phyloP scores from a whole-genome alignment of 148 eudicot species.

The Amaranthus hypochondriacus region DNA sequence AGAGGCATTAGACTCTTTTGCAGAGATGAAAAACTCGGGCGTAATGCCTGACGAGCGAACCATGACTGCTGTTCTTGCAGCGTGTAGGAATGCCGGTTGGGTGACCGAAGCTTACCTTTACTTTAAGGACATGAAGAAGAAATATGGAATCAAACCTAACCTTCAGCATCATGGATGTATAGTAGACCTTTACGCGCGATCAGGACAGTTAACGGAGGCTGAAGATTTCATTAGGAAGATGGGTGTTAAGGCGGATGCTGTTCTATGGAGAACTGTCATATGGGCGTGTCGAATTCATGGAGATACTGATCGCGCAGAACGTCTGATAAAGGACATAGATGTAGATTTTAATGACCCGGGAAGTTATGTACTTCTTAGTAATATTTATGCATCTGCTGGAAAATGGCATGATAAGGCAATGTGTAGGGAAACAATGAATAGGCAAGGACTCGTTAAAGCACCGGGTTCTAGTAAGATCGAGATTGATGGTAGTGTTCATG shows the following conservation, averaged over 20 bases:
- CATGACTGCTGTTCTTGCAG: constrained; percentile 42
- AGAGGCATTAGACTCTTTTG: constrained; percentile 31
- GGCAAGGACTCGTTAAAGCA: constrained; percentile 38
- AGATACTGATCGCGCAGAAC: constrained; percentile 39
- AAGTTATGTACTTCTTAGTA: constrained; percentile 38
- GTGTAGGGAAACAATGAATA: constrained; percentile 33
- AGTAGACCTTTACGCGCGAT: constrained; percentile 42
- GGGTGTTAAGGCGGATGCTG: constrained; percentile 37
- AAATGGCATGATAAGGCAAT: constrained; percentile 44
- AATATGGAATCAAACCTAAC: constrained; percentile 34
- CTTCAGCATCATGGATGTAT: constrained; percentile 50
- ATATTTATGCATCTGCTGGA: constrained; percentile 41
- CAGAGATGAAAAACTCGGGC: constrained; percentile 29
- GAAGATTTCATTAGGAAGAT: constrained; percentile 40
- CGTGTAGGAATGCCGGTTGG: constrained; percentile 49
- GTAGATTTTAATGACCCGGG: constrained; percentile 28
- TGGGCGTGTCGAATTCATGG: constrained; percentile 48
- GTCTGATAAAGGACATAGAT: constrained; percentile 33
- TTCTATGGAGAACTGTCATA: constrained; percentile 43
- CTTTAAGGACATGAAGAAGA: constrained; percentile 28
- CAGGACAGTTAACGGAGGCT: constrained; percentile 41
- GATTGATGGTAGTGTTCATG: constrained; percentile 34
- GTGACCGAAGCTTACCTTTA: constrained; percentile 26
- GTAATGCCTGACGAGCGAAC: constrained; percentile 46
- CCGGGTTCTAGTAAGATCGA: constrained; percentile 46